Conservation (phyloP, 2,329 filamentous ascomycete species). For the Xylariaceae sp. region DNA sequence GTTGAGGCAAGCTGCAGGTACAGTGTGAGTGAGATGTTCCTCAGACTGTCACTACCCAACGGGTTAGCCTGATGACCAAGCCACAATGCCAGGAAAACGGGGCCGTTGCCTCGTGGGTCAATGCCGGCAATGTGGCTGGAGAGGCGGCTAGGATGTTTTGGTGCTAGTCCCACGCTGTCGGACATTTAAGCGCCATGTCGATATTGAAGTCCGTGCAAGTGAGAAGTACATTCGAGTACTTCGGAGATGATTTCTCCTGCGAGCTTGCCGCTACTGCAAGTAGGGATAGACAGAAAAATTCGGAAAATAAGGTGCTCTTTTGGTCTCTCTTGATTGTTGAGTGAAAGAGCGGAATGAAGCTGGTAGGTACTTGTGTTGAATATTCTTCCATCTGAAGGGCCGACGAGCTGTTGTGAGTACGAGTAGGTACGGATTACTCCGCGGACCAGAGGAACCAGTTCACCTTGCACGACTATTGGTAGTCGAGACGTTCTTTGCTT, state of each 20-base stretch:
- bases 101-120: neutral
- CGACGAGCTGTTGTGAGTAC: too few species aligned
- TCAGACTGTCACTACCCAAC: slow-evolving; percentile 1
- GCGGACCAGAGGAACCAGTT: too few species aligned
- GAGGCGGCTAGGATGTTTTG: neutral
- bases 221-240: neutral
- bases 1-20: neutral
- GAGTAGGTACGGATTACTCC: too few species aligned
- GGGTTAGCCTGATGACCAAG: slow-evolving; percentile 14
- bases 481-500: neutral
- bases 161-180: neutral
- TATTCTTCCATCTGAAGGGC: too few species aligned
- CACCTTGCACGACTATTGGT: too few species aligned
- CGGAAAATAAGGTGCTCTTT: neutral
- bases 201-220: neutral
- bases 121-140: neutral
- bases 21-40: neutral
- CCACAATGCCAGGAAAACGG: slow-evolving; percentile 5
- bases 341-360: too few species aligned
- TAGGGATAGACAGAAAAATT: neutral
- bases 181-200: neutral
- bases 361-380: too few species aligned
- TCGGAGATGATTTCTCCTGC: neutral
- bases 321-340: too few species aligned
- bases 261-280: neutral